Evolutionary conservation across 257 asterid species (phyloP), one percentile per base, ranked within the genome.

Genomic region (Jaltomata sinuosa): DNA sequence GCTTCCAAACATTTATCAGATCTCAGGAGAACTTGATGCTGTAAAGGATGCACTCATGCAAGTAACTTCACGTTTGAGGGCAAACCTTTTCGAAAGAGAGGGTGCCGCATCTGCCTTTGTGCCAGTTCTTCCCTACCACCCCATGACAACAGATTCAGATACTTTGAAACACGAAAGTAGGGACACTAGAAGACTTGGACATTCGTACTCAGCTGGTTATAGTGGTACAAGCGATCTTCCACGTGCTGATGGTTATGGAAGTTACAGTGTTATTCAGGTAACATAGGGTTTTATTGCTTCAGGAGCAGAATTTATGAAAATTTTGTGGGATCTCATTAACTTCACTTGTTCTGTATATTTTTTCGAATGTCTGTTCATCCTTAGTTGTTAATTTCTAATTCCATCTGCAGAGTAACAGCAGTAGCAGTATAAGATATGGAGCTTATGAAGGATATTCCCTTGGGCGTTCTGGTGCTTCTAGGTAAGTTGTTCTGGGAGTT

Each of bases 51-150:
- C 88, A 9, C 85, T 85, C 57, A 31, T 76, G 38, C 88, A 85
- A 85, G 88, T 85, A 64, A 86, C 81, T 32, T 86, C 88, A 49
- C 85, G 84, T 22, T 61, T 86, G 69, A 82, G 84, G 65, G 84
- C 76, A 50, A 86, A 86, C 83, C 50, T 86, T 59, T 86, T 86
- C 76, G 86, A 67, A 53, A 82, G 79, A 57, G 88, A 86, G 67
- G 86, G 86, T 18, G 59, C 86, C 22, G 61, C 78, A 36, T 50
- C 85, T 72, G 36, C 86, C 45, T 50, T 82, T 36, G 84, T 86
- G 85, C 88, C 86, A n/a, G 84, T 86, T 59, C 84, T 76, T 36
- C 88, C 85, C 11, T 83, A 83, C 52, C 86, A 62, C 32, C 84
- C 85, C 31, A 83, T 86, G 86, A 31, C 79, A 19, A 21, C 85